These are phyloP conservation scores for Lasiosphaeris hirsuta DNA, from an alignment of 495 filamentous ascomycete species.

Conservation along the genomic window DNA sequence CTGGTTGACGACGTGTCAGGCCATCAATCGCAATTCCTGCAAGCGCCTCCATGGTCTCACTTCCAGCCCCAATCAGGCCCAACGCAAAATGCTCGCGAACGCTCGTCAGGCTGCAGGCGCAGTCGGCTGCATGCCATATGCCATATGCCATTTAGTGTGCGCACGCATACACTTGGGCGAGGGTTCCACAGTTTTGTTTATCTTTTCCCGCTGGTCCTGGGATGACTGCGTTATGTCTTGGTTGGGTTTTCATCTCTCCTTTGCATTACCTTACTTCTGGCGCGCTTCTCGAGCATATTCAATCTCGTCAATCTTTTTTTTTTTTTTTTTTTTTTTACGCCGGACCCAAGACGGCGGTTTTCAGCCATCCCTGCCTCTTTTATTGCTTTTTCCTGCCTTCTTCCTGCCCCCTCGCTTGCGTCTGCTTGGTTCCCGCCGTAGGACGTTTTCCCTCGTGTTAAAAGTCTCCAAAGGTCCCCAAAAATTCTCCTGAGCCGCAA, in stretches of 20 bases:
- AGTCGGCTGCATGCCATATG: neutral
- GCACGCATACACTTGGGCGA: neutral
- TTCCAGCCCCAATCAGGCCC: neutral
- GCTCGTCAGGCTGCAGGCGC: neutral
- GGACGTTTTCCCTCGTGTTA: no score
- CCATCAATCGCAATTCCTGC: conserved; percentile 1
- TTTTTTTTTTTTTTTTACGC: neutral
- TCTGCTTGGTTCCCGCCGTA: no score
- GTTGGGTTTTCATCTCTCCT: neutral
- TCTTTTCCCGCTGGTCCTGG: neutral
- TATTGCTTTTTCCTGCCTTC: neutral
- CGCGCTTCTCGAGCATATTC: no score
- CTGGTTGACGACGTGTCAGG: neutral
- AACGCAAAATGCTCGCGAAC: neutral
- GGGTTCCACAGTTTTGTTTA: conserved; percentile 7
- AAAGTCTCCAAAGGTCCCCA: no score
- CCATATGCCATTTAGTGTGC: conserved; percentile 1
- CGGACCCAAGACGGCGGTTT: neutral
- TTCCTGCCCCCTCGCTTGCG: neutral
- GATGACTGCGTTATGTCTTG: neutral
- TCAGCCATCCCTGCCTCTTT: neutral
- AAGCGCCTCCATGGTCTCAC: neutral
- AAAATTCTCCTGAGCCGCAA: neutral
- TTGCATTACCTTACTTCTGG: no score
- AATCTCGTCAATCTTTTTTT: neutral